Conservation (phyloP, 2,329 filamentous ascomycete species). For the Polychaeton citri region DNA sequence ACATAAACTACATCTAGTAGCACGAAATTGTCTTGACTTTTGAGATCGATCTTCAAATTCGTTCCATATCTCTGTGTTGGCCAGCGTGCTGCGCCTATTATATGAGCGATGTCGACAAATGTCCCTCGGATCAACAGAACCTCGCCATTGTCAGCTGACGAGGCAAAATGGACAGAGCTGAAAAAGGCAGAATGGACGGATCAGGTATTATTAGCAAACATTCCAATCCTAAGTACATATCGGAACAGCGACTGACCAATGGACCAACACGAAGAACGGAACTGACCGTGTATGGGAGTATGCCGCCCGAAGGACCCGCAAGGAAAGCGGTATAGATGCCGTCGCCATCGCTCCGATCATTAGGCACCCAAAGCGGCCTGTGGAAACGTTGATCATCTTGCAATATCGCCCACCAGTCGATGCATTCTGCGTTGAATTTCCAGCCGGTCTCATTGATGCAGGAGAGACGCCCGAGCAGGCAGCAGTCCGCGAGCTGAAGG, state of each 20-base stretch:
- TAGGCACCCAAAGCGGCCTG: slow-evolving; percentile 31
- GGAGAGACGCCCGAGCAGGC: slow-evolving; percentile 43
- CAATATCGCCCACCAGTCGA: slow-evolving; percentile 49
- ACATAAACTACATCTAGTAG: no score
- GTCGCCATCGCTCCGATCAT: slow-evolving; percentile 45
- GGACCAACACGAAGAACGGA: slow-evolving; percentile 22
- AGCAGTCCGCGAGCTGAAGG: slow-evolving; percentile 44
- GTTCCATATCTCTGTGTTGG: no score
- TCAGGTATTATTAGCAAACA: slow-evolving; percentile 6
- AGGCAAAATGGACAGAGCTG: slow-evolving; percentile 45
- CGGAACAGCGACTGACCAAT: background rate
- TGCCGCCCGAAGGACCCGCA: slow-evolving; percentile 38
- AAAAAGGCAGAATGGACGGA: slow-evolving; percentile 40
- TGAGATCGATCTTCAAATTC: no score
- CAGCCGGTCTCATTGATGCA: slow-evolving; percentile 46
- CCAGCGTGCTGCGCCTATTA: no score
- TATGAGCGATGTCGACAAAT: no score
- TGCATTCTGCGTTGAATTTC: slow-evolving; percentile 46
- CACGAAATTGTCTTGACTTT: no score
- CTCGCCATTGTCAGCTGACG: slow-evolving; percentile 35
- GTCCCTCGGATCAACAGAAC: slow-evolving; percentile 34
- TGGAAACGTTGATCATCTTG: slow-evolving; percentile 42
- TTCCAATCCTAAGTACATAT: background rate
- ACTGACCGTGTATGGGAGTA: slow-evolving; percentile 37
- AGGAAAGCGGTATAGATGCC: slow-evolving; percentile 44